Evolutionary conservation across 345 rosid species (phyloP), one percentile per base, ranked within the genome.

Genomic region (Noccaea bulbosa): DNA sequence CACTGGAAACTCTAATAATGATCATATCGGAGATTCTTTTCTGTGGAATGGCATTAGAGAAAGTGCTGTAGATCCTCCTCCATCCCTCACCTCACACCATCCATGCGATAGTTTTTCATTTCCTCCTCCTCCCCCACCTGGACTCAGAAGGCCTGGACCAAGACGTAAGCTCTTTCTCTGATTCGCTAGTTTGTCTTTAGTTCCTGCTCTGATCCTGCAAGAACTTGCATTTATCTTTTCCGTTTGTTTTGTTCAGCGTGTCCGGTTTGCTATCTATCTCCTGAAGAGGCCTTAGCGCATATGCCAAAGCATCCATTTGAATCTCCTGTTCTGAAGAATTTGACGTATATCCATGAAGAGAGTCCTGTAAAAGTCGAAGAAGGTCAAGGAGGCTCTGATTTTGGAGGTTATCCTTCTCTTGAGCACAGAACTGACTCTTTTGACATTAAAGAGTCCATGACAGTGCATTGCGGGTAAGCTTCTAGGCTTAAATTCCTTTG

Each of bases 61-160:
- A 69, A 52, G 79, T 69, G 82, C 71, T 67, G 78, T 27, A 59
- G 76, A 67, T 74, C 74, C 45, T 76, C 68, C 83, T 75, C 74
- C 77, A 74, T 68, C 66, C 7, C 55, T 30, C 37, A 72, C 48
- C 39, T 57, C 52, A 4, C 64, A 35, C 61, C 97, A 90, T 82
- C 92, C 83, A 2, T 93, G 98, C 35, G 60, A 74, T 50, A 85
- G 81, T 39, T 88, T 93, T 77, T 59, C 90, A 11, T 79, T 86
- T 60, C 96, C 97, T 77, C 95, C 96, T 72, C 97, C 98, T 14
- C 93, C 98, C 61, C 93, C 93, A 37, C 81, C 85, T 73, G 79
- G 75, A 77, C 51, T 75, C 50, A 85, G 82, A 77, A 81, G 89
- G 46, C 81, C 73, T 70, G 96, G 92, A 70, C 91, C 90, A 54